A percentile compares a stretch with the other conserved stretches of the same genome.
phyloP scores from a whole-genome alignment of 2,329 filamentous ascomycete genomes.

The Fusarium chaquense region DNA sequence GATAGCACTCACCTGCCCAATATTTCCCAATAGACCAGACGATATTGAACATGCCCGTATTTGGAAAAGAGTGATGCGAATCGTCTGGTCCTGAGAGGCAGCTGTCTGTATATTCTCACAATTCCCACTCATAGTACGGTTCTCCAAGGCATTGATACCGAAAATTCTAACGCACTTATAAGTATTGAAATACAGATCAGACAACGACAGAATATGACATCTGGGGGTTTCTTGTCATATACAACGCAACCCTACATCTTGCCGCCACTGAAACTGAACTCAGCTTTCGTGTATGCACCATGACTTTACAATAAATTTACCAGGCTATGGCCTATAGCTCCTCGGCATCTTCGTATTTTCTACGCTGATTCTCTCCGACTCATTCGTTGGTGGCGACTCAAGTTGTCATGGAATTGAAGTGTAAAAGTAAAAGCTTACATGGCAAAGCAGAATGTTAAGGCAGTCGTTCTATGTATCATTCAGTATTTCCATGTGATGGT shows the following conservation, averaged over 20 bases:
- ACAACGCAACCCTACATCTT: not conserved
- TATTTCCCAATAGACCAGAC: not conserved
- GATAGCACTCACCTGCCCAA: too few relatives aligned
- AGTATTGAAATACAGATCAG: not conserved
- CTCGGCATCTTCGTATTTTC: not conserved
- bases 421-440: not conserved
- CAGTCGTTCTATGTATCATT: not conserved
- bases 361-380: not conserved
- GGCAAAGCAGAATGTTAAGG: too few relatives aligned
- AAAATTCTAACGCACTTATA: not conserved
- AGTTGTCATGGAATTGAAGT: not conserved
- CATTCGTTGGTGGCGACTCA: not conserved
- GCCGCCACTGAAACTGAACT: not conserved
- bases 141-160: not conserved
- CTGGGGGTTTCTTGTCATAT: too few relatives aligned
- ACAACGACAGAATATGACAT: not conserved
- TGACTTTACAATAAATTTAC: not conserved
- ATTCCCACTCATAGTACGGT: too few relatives aligned
- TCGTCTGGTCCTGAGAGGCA: not conserved
- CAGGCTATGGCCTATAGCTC: not conserved
- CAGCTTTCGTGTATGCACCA: not conserved
- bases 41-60: too few relatives aligned
- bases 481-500: not conserved
- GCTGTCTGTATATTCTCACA: not conserved
- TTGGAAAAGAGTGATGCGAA: not conserved